Percentiles rank a stretch among this genome's conserved stretches.
These are phyloP conservation scores for Ruellia speciosa DNA, from an alignment of 305 asterid genomes.

Conservation along the genomic window DNA sequence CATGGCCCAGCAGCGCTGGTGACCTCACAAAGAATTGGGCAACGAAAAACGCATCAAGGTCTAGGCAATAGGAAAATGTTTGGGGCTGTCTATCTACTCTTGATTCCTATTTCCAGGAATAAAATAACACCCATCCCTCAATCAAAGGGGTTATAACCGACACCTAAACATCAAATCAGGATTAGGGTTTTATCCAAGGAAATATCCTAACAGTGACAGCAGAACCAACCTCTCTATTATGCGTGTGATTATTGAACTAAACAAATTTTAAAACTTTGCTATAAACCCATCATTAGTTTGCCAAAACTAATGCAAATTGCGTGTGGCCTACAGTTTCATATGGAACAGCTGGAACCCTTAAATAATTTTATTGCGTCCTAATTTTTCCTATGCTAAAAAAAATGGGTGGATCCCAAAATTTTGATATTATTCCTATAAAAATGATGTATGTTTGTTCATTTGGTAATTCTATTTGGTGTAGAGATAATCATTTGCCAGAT, in stretches of 20 bases:
- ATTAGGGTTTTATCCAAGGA: constrained; percentile 15
- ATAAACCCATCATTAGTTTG: constrained; percentile 11
- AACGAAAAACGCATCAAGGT: constrained; percentile 14
- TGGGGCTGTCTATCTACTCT: constrained; percentile 8
- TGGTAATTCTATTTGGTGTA: too few species aligned
- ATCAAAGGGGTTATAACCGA: constrained; percentile 36
- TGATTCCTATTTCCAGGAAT: constrained; percentile 10
- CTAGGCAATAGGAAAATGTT: constrained; percentile 11
- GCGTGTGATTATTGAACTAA: too few species aligned
- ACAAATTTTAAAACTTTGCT: neutral
- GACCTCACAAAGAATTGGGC: constrained; percentile 23
- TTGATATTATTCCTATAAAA: too few species aligned
- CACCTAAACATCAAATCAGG: constrained; percentile 19
- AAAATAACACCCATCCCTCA: constrained; percentile 21
- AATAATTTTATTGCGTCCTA: neutral
- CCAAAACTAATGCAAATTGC: constrained; percentile 10
- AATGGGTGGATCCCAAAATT: too few species aligned
- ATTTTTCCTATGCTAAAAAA: too few species aligned
- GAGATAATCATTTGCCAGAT: too few species aligned
- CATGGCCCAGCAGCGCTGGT: constrained; percentile 40
- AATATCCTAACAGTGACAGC: constrained; percentile 28
- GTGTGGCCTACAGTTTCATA: neutral
- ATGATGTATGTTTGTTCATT: too few species aligned
- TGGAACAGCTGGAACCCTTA: constrained; percentile 21
- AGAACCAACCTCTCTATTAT: constrained; percentile 21